These are phyloP conservation scores for Myrica gale DNA, from an alignment of 306 rosid genomes.

Conservation along the genomic window DNA sequence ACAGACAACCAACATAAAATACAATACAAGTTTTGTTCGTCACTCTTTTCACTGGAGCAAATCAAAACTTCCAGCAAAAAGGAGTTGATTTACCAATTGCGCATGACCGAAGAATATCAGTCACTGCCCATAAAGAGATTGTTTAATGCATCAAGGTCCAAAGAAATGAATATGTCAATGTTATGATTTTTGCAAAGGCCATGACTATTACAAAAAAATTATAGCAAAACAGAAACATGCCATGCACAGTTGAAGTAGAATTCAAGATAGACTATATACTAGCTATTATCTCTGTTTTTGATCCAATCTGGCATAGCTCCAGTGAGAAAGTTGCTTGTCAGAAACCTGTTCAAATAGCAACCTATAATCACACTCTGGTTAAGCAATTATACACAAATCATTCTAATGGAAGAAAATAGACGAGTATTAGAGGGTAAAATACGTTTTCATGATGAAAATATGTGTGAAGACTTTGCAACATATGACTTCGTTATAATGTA, in stretches of 20 bases:
- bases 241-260: neutral
- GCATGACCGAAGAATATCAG: neutral
- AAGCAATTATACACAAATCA: neutral
- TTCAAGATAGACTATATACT: conserved; percentile 9
- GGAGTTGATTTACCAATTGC: neutral
- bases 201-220: neutral
- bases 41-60: too few relatives aligned
- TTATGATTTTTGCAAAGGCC: neutral
- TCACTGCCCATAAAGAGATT: too few relatives aligned
- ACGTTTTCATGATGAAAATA: neutral
- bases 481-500: neutral
- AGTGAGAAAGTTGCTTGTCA: conserved; percentile 29
- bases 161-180: neutral
- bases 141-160: neutral
- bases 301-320: conserved; percentile 34
- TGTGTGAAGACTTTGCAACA: neutral
- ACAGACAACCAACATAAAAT: neutral
- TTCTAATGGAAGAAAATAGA: neutral
- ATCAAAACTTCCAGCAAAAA: neutral
- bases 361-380: neutral
- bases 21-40: too few relatives aligned
- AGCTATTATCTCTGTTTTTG: neutral
- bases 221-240: neutral
- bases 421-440: neutral
- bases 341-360: conserved; percentile 18